Conservation (phyloP, 1,139 yeast species). For the Geotrichum aggregatum region DNA sequence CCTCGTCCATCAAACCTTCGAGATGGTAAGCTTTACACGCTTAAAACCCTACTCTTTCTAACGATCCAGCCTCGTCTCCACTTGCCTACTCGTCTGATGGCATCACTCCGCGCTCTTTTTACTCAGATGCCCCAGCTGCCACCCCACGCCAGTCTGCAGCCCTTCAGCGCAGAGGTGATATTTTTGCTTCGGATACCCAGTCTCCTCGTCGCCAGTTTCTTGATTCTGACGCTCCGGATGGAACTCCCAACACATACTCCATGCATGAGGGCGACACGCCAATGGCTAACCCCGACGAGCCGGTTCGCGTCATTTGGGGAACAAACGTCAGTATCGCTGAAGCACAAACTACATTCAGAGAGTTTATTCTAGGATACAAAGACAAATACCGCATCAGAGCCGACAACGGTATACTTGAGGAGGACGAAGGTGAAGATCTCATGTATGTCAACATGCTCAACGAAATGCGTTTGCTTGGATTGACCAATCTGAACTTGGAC, state of each 20-base stretch:
- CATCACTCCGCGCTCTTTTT: conserved; percentile 3
- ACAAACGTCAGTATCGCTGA: conserved; percentile 92
- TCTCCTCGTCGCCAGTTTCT: conserved; percentile 12
- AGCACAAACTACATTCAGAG: conserved; percentile 71
- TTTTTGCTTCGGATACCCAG: conserved; percentile 14
- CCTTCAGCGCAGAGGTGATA: conserved; percentile 14
- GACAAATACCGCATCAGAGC: conserved; percentile 62
- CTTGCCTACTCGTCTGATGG: conserved; percentile 15
- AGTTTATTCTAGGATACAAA: conserved; percentile 79
- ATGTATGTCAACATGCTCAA: conserved; percentile 71
- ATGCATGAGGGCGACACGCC: conserved; percentile 17
- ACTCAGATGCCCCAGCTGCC: conserved; percentile 6
- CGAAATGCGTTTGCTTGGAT: conserved; percentile 71
- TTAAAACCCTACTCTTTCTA: background rate
- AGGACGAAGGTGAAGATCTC: conserved; percentile 64
- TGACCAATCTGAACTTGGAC: conserved; percentile 80
- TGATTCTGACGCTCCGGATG: conserved; percentile 8
- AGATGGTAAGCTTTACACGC: no score
- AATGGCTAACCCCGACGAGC: conserved; percentile 46
- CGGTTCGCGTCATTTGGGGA: conserved; percentile 95
- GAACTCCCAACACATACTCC: conserved; percentile 14
- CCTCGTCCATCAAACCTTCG: background rate
- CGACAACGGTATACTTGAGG: conserved; percentile 49
- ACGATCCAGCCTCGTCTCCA: conserved; percentile 12
- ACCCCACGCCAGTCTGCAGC: conserved; percentile 1